These are phyloP conservation scores for Yamadazyma akitaensis DNA, from an alignment of 805 yeast genomes.

Conservation along the genomic window DNA sequence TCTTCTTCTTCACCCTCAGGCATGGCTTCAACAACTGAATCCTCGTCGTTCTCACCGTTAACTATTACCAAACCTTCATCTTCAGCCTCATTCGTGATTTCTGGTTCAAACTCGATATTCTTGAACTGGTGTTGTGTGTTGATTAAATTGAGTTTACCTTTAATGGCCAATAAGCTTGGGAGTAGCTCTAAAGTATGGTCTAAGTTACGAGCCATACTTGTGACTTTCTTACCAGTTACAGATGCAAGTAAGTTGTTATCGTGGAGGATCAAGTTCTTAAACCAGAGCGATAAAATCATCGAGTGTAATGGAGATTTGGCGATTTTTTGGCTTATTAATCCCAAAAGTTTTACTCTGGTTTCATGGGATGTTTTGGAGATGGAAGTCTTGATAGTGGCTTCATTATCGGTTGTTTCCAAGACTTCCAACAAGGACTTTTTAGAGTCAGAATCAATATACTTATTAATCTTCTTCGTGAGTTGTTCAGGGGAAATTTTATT, in stretches of 20 bases:
- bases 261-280: conserved; percentile 72
- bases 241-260: conserved; percentile 41
- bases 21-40: conserved; percentile 3
- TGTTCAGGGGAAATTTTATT: conserved; percentile 2
- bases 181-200: conserved; percentile 53
- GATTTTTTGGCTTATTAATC: conserved; percentile 25
- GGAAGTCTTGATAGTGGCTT: conserved; percentile 27
- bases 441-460: conserved; percentile 8
- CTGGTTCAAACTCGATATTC: conserved; percentile 14
- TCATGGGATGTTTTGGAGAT: conserved; percentile 34
- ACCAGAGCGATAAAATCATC: conserved; percentile 52
- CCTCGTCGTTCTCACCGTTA: conserved; percentile 41
- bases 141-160: conserved; percentile 80
- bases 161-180: conserved; percentile 70
- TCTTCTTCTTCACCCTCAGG: conserved; percentile 1
- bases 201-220: conserved; percentile 56
- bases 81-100: conserved; percentile 20
- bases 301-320: conserved; percentile 26
- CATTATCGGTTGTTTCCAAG: conserved; percentile 29
- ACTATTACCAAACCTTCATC: conserved; percentile 31
- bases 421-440: conserved; percentile 18
- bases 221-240: conserved; percentile 15
- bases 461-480: conserved; percentile 9
- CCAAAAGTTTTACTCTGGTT: conserved; percentile 27
- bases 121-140: conserved; percentile 74